Base-by-base conservation (phyloP, 306 rosid species). In the Sicyos edulis region DNA sequence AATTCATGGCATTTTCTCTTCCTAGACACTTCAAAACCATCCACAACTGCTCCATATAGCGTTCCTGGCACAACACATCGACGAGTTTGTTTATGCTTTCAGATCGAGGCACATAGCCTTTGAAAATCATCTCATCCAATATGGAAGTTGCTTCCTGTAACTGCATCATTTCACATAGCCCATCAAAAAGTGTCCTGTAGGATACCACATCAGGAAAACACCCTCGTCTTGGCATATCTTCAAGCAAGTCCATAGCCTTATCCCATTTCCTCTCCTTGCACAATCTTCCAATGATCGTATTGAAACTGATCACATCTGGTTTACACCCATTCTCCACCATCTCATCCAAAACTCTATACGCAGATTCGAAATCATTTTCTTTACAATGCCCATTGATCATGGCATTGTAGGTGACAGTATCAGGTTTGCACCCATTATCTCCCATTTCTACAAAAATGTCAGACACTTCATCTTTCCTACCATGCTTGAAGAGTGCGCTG, bases 51-150 rank as follows among this genome's bases (percentile, higher is more conserved):
- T 82, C 89, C 72, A 78, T 57, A 47, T 88, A 32, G 61, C 81
- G 84, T 76, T 85, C 84, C 72, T 21, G 32, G 63, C 85, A 80
- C 82, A 89, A 49, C 34, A 44, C 74, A 15, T 55, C 29, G 0
- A 89, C 67, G 49, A 92, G 79, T 32, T 78, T 77, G 34, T 78
- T 80, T 52, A 81, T 24, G 65, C 84, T 83, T 21, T n/a, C 45
- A 0, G 54, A 16, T 72, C 54, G 71, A 7, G 92, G 95, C 13
- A 64, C 73, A 60, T 69, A 82, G 17, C 95, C 88, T 84, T 85
- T 80, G 71, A 86, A 92, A 45, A 89, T 42, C 97, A 88, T 88
- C 86, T 89, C 95, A 37, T 89, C 96, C 57, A 89, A 51, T 73
- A 88, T 47, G 24, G 78, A 56, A 12, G 84, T 80, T 49, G 95